Evolutionary conservation across 768 basidiomycete species (phyloP), one percentile per base, ranked within the genome.

Genomic region (Leccinum rimulosum): DNA sequence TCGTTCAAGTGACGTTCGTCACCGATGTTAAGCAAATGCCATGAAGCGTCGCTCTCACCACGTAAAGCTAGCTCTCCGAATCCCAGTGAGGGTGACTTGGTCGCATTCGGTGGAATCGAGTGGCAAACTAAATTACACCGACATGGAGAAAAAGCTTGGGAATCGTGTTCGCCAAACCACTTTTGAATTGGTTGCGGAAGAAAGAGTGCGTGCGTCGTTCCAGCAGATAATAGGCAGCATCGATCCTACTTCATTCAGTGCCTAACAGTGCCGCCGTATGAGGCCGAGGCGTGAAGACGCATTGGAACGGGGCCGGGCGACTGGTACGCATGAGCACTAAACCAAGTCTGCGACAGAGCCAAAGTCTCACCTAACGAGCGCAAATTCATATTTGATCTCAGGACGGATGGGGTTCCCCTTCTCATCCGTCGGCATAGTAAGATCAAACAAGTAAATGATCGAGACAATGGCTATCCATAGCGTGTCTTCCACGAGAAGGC

Each of bases 401-500:
- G 51, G 51, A n/a, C 31, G 57, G n/a, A 58, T 36, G 9, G 51
- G 33, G 4, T 45, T n/a, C 1, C 57, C 57, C 3, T 33, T 36
- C 9, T 52, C 57, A 33, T 58, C 57, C 6, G 10, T 47, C 43
- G 57, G 57, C 25, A 58, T 15, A 25, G 57, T 45, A 11, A 53
- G 45, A 47, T 58, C 57, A 36, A 58, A 58, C 31, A 58, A 31
- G 30, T 28, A 36, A 11, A 52, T 19, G 25, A 58, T 53, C 2
- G 57, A 36, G 11, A 38, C 51, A 7, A 58, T 53, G 0, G 57
- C 51, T 14, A 58, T 52, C 57, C 57, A 58, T 33, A 58, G 11
- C 45, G 57, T 36, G 12, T 58, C 57, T 30, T 57, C 57, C 35
- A 17, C 57, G 25, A 57, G 35, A 57, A 35, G 14, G 43, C 57